Conservation (phyloP, 2,329 filamentous ascomycete genomes). For the Beauveria sp. region DNA sequence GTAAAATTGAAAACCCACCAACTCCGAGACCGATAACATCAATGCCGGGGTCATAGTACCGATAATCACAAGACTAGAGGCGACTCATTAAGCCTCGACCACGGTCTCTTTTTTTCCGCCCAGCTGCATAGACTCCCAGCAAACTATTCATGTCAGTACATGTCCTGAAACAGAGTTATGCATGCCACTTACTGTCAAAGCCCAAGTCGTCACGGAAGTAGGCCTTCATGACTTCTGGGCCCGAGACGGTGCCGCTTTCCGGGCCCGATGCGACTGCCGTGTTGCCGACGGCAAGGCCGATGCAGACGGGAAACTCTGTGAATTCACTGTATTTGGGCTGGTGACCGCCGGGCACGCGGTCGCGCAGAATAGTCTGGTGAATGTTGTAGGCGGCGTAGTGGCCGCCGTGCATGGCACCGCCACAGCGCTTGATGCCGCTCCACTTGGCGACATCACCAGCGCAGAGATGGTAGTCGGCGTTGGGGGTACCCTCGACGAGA, state of each 20-base stretch:
- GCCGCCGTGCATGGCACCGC: conserved; percentile 67
- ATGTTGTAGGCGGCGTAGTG: conserved; percentile 59
- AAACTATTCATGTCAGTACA: conserved; percentile 32
- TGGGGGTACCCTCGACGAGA: conserved; percentile 46
- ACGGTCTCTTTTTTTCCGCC: conserved; percentile 24
- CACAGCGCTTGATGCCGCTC: conserved; percentile 75
- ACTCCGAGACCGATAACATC: not conserved
- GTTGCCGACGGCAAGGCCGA: conserved; percentile 64
- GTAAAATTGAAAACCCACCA: not conserved
- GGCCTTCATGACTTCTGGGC: conserved; percentile 52
- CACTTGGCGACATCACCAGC: conserved; percentile 63
- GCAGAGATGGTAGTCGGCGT: conserved; percentile 56
- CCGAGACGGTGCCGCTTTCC: conserved; percentile 47
- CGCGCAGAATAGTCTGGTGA: conserved; percentile 50
- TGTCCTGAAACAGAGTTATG: not conserved
- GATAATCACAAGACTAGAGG: not conserved
- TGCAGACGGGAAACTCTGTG: conserved; percentile 52
- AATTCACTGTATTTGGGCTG: conserved; percentile 42
- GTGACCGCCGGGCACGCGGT: conserved; percentile 24
- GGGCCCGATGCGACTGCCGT: conserved; percentile 58
- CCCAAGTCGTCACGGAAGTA: conserved; percentile 65
- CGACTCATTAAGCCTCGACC: not conserved
- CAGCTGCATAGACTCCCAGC: conserved; percentile 46
- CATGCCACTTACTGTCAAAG: conserved; percentile 46
- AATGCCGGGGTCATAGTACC: not conserved